Percentiles rank a stretch among this genome's conserved stretches.
Conservation (phyloP, 192 early-diverging fungal genomes). For the Podila minutissima region DNA sequence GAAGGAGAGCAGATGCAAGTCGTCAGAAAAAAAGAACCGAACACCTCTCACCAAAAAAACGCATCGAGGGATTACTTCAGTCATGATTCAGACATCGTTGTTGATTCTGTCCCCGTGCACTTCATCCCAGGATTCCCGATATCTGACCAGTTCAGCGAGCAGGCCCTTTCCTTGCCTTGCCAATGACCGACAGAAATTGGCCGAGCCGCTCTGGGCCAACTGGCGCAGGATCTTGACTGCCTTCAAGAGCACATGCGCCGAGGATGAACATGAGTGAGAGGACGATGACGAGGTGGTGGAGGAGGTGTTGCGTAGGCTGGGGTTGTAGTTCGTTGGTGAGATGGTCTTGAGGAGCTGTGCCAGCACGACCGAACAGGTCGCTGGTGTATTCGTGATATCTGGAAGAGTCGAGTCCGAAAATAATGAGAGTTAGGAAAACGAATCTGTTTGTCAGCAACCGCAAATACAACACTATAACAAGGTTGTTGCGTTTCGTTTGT, state of each 20-base stretch:
- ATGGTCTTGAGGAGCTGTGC: slow-evolving; percentile 35
- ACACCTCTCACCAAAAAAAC: not conserved
- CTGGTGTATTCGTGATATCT: slow-evolving; percentile 37
- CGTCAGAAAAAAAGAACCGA: not conserved
- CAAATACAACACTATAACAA: not conserved
- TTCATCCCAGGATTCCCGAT: slow-evolving; percentile 39
- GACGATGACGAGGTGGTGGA: slow-evolving; percentile 4
- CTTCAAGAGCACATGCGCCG: slow-evolving; percentile 35
- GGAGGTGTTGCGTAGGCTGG: not conserved
- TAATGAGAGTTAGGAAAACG: not conserved
- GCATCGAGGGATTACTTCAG: slow-evolving; percentile 17
- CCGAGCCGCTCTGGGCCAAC: slow-evolving; percentile 35
- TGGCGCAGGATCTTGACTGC: slow-evolving; percentile 48
- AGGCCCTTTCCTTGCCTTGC: slow-evolving; percentile 23
- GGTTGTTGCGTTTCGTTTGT: not conserved
- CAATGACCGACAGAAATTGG: slow-evolving; percentile 19
- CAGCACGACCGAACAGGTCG: slow-evolving; percentile 14
- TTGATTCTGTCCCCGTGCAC: slow-evolving; percentile 41
- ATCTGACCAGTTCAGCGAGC: slow-evolving; percentile 24
- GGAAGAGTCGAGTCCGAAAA: not conserved
- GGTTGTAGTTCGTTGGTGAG: slow-evolving; percentile 8
- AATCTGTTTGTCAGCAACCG: not conserved
- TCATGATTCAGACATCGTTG: slow-evolving; percentile 24
- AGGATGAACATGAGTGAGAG: slow-evolving; percentile 11
- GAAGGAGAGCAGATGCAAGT: not conserved